A percentile compares a stretch with the other conserved stretches of the same genome.
Conservation (phyloP, 2,329 filamentous ascomycete species). For the Clarireedia paspali region DNA sequence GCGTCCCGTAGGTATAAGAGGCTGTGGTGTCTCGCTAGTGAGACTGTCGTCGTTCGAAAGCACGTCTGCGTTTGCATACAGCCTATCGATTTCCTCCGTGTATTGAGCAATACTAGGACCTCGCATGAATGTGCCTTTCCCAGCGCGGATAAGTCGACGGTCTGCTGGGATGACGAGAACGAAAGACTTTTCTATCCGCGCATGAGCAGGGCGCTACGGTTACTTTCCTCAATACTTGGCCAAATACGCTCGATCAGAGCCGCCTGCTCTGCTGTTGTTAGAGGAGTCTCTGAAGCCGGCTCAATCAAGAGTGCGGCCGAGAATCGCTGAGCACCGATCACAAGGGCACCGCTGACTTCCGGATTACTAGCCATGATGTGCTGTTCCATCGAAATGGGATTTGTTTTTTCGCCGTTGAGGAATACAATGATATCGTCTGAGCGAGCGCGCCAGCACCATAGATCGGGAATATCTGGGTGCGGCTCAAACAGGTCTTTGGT, state of each 20-base stretch:
- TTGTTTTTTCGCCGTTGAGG: slow-evolving; percentile 37
- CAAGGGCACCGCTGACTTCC: slow-evolving; percentile 25
- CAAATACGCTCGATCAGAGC: slow-evolving; percentile 14
- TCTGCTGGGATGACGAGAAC: slow-evolving; percentile 26
- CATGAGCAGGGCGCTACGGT: slow-evolving; percentile 24
- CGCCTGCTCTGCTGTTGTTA: background rate
- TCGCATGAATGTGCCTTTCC: slow-evolving; percentile 32
- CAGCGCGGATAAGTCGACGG: slow-evolving; percentile 29
- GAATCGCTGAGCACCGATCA: slow-evolving; percentile 30
- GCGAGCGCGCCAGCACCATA: slow-evolving; percentile 32
- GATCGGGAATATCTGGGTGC: slow-evolving; percentile 23
- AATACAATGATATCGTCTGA: slow-evolving; percentile 36
- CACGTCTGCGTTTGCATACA: background rate
- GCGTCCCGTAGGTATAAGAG: slow-evolving; percentile 28
- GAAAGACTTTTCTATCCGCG: slow-evolving; percentile 19
- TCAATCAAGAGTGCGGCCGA: slow-evolving; percentile 33
- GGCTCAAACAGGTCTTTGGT: slow-evolving; percentile 32
- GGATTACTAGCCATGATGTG: slow-evolving; percentile 12
- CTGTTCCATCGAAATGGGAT: slow-evolving; percentile 27
- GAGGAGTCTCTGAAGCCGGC: background rate
- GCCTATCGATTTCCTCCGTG: background rate
- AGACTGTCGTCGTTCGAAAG: background rate
- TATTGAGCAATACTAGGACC: slow-evolving; percentile 25
- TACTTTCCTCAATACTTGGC: slow-evolving; percentile 27
- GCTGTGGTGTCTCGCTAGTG: background rate